Evolutionary conservation across 495 filamentous ascomycete genomes (phyloP), one percentile per base, ranked within the genome.

Genomic region (Aspergillus incahuasiensis): DNA sequence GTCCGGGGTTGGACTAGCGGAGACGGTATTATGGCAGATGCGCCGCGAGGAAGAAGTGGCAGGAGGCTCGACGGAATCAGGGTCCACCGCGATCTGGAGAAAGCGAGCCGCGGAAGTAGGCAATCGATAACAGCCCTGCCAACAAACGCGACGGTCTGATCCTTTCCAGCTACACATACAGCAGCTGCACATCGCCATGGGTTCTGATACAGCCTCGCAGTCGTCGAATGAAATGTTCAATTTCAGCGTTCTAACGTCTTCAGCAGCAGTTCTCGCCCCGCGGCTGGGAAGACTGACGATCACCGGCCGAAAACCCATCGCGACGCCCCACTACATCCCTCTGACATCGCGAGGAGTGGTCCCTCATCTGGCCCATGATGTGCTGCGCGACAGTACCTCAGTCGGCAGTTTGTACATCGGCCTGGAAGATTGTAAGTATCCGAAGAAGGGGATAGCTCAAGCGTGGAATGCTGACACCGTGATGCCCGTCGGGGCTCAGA

Each of bases 331-430:
- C 60, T 95, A 86, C 67, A 68, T 97, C 39, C 85, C 82, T 30
- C 71, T 85, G 59, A 87, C 88, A 2, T 96, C 95, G 39, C 81
- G 94, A 55, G 94, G 94, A 11, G 80, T 77, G 1, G 74, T 97
- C 25, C 89, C 94, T 20, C 94, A 98, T 72, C 71, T 98, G 49
- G 84, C 91, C 15, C 92, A 90, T 51, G 94, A 98, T 75, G 86
- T 87, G 59, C 72, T 92, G 58, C 69, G 71, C 22, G 82, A 84
- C 34, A 79, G 87, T 58, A 83, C 85, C 6, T 63, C 80, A 6
- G 75, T 91, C 40, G 72, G 69, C 18, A 89, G 87, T 45, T 74
- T 90, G 21, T 95, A 92, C 68, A 75, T 91, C 54, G 90, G 88
- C 12, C 70, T 97, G 12, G 94, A 98, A 79, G 95, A 98, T 70